Evolutionary conservation across 768 basidiomycete genomes (phyloP).

Genomic region (Chalciporus pseudorubinellus): DNA sequence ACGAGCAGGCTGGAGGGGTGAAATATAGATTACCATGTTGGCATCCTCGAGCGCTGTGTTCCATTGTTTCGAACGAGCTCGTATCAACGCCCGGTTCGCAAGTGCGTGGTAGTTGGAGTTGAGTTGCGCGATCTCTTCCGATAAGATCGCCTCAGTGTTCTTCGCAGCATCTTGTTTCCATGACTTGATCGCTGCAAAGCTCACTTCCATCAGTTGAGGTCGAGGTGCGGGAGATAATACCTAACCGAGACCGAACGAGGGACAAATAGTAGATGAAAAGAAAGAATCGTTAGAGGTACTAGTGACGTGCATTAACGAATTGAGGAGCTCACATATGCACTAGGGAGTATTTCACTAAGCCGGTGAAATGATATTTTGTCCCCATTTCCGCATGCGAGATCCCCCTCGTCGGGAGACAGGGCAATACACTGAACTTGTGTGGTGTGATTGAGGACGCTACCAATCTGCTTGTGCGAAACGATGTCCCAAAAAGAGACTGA

Average conservation of each 20-base stretch:
- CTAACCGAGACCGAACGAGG: not conserved
- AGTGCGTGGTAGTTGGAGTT: not conserved
- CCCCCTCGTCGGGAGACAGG: not conserved
- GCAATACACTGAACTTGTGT: not conserved
- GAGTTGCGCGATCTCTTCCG: too few species aligned
- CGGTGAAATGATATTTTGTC: not conserved
- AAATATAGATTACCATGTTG: not conserved
- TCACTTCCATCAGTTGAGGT: conserved; percentile 4
- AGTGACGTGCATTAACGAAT: too few species aligned
- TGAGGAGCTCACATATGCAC: conserved; percentile 3
- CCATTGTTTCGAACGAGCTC: too few species aligned
- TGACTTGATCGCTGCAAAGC: not conserved
- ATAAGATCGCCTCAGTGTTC: too few species aligned
- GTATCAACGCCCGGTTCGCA: conserved; percentile 5
- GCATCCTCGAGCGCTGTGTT: not conserved
- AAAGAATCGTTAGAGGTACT: too few species aligned
- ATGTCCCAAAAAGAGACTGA: not conserved
- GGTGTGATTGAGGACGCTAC: not conserved
- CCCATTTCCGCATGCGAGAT: not conserved
- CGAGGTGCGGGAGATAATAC: not conserved
- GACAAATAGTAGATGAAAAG: too few species aligned
- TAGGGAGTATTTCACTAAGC: conserved; percentile 1
- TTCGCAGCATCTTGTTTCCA: conserved; percentile 1
- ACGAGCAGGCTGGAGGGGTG: not conserved
- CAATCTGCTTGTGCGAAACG: too few species aligned